phyloP scores from a whole-genome alignment of 2,329 filamentous ascomycete genomes.

The Aspergillus sp. region DNA sequence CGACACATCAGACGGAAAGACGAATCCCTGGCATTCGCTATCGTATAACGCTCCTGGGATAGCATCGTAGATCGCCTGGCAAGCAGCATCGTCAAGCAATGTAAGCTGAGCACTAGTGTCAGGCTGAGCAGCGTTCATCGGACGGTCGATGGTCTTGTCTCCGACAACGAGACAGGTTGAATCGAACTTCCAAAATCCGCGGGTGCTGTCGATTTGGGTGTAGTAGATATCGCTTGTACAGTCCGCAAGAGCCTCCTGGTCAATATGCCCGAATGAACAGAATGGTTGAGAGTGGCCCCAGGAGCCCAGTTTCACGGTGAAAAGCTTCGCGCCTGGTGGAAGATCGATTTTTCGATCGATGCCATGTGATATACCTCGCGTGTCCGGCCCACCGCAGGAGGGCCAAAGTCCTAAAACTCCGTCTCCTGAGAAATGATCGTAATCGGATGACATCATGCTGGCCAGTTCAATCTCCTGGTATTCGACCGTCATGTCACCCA shows the following conservation, averaged over 20 bases:
- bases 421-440: conserved; percentile 57
- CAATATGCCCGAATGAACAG: conserved; percentile 73
- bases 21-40: conserved; percentile 58
- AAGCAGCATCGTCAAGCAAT: conserved; percentile 61
- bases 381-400: conserved; percentile 59
- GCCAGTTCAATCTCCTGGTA: conserved; percentile 66
- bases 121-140: conserved; percentile 64
- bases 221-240: conserved; percentile 58
- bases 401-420: conserved; percentile 67
- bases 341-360: conserved; percentile 62
- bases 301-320: conserved; percentile 64
- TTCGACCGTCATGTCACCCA: conserved; percentile 63
- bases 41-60: conserved; percentile 64
- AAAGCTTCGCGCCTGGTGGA: conserved; percentile 54
- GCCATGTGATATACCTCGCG: conserved; percentile 66
- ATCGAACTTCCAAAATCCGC: conserved; percentile 68
- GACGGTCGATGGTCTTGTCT: conserved; percentile 51
- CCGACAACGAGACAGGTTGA: conserved; percentile 59
- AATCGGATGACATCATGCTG: conserved; percentile 57
- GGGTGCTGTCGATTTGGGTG: conserved; percentile 60
- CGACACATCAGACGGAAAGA: conserved; percentile 57
- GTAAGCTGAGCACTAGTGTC: conserved; percentile 71
- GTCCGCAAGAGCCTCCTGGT: conserved; percentile 58
- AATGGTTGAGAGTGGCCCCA: conserved; percentile 57
- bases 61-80: conserved; percentile 61